These are phyloP conservation scores for Leptographium procerum DNA, from an alignment of 2,329 filamentous ascomycete genomes.

Conservation along the genomic window DNA sequence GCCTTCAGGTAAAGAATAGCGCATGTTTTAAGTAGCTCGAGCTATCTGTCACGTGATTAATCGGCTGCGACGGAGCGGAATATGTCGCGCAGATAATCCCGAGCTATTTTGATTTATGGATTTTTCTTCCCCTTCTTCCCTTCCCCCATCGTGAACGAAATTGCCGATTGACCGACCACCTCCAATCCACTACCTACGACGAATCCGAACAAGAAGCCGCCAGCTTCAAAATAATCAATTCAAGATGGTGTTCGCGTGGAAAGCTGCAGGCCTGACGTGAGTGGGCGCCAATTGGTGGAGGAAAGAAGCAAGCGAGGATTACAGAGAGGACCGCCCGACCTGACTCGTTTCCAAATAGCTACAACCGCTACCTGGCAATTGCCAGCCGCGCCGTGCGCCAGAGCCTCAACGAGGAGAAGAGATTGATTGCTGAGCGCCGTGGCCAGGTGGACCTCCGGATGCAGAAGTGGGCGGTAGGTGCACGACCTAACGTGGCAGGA, in stretches of 20 bases:
- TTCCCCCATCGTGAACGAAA: not conserved
- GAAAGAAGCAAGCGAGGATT: not conserved
- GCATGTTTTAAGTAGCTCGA: not conserved
- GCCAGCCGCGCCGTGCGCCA: slow-evolving; percentile 90
- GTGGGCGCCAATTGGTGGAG: slow-evolving; percentile 25
- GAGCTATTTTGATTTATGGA: slow-evolving; percentile 5
- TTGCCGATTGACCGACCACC: not conserved
- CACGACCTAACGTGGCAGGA: not conserved
- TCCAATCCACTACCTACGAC: not conserved
- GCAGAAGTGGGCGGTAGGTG: slow-evolving; percentile 87
- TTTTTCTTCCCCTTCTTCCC: not conserved
- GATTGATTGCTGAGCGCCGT: slow-evolving; percentile 76
- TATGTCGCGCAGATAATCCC: slow-evolving; percentile 6
- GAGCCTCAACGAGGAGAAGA: slow-evolving; percentile 91
- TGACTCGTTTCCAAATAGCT: slow-evolving; percentile 44
- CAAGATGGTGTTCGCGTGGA: slow-evolving; percentile 97
- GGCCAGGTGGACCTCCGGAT: slow-evolving; percentile 84
- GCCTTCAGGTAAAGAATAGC: too few species aligned
- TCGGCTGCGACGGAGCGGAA: slow-evolving; percentile 3
- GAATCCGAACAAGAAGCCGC: slow-evolving; percentile 4
- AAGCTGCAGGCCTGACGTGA: slow-evolving; percentile 93
- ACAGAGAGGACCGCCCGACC: not conserved
- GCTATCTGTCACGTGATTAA: not conserved
- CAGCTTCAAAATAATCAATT: slow-evolving; percentile 13
- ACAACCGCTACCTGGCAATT: slow-evolving; percentile 99